These are phyloP conservation scores for Boletus pseudopeckii DNA, from an alignment of 768 basidiomycete genomes.

Conservation along the genomic window DNA sequence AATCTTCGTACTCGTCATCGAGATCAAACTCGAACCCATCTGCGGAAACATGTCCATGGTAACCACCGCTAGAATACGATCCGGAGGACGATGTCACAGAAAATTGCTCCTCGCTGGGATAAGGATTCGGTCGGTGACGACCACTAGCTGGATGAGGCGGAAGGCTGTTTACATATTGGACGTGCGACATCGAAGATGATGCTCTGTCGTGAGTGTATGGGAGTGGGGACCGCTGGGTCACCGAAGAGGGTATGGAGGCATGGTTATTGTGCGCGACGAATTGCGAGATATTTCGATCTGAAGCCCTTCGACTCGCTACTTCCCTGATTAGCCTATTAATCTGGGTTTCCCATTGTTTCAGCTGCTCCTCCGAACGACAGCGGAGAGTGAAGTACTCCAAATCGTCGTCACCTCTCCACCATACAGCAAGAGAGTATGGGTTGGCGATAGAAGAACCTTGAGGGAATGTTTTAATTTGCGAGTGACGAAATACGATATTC, in stretches of 20 bases:
- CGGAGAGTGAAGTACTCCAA: conserved; percentile 93
- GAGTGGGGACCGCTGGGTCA: conserved; percentile 33
- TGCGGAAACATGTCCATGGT: conserved; percentile 46
- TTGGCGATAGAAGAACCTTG: conserved; percentile 49
- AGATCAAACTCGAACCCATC: conserved; percentile 72
- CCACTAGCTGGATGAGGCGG: conserved; percentile 34
- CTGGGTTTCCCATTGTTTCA: conserved; percentile 87
- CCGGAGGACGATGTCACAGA: conserved; percentile 30
- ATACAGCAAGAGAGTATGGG: conserved; percentile 80
- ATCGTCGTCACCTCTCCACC: conserved; percentile 93
- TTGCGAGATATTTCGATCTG: conserved; percentile 59
- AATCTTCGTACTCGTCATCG: conserved; percentile 79
- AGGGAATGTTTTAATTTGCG: conserved; percentile 4
- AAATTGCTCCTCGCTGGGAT: conserved; percentile 39
- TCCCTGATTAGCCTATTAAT: conserved; percentile 86
- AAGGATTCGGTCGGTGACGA: conserved; percentile 36
- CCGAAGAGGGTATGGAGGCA: conserved; percentile 38
- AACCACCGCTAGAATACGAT: conserved; percentile 23
- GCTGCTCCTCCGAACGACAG: conserved; percentile 88
- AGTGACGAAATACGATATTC: conserved; percentile 1
- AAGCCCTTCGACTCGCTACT: conserved; percentile 63
- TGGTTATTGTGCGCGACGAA: conserved; percentile 42
- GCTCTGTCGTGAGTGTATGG: conserved; percentile 37
- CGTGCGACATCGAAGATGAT: conserved; percentile 34
- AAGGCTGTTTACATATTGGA: conserved; percentile 30